Evolutionary conservation across 75 land plant species (phyloP).

Genomic region (Pinus albicaulis): DNA sequence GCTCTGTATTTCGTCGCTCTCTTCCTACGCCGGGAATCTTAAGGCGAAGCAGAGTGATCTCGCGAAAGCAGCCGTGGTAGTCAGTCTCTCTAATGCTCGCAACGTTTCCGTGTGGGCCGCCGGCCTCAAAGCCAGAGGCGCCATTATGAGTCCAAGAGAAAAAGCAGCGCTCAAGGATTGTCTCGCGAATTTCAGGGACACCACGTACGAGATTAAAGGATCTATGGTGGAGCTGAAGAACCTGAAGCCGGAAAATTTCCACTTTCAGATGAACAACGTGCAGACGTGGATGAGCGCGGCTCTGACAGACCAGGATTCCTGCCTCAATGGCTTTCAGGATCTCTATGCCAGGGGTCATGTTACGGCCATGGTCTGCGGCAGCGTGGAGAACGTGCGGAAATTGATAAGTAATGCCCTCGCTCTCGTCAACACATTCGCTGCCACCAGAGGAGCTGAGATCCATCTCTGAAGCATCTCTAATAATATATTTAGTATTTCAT

Average conservation of each 20-base stretch:
- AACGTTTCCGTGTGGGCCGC: slow-evolving; percentile 14
- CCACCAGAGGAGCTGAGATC: not conserved
- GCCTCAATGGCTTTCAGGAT: slow-evolving; percentile 35
- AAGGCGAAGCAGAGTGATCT: slow-evolving; percentile 19
- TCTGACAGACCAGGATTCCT: slow-evolving; percentile 42
- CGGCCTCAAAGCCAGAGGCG: slow-evolving; percentile 8
- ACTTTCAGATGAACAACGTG: slow-evolving; percentile 22
- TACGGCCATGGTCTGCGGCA: slow-evolving; percentile 19
- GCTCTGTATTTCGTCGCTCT: no score
- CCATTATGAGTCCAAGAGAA: slow-evolving; percentile 13
- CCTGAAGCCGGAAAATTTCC: slow-evolving; percentile 2
- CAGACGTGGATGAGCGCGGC: slow-evolving; percentile 75
- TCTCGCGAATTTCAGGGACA: slow-evolving; percentile 19
- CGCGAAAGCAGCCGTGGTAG: slow-evolving; percentile 31
- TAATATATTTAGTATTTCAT: no score
- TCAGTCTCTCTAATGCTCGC: slow-evolving; percentile 18
- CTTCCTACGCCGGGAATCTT: not conserved
- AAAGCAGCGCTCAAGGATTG: slow-evolving; percentile 40
- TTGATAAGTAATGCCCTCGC: slow-evolving; percentile 56
- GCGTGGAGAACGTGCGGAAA: slow-evolving; percentile 14
- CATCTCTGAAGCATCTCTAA: no score
- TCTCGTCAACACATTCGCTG: slow-evolving; percentile 34
- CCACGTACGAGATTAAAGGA: slow-evolving; percentile 21
- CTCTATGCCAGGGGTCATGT: slow-evolving; percentile 4
- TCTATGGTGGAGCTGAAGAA: slow-evolving; percentile 36